phyloP scores from a whole-genome alignment of 2,329 filamentous ascomycete species.

The Xylariaceae sp. region DNA sequence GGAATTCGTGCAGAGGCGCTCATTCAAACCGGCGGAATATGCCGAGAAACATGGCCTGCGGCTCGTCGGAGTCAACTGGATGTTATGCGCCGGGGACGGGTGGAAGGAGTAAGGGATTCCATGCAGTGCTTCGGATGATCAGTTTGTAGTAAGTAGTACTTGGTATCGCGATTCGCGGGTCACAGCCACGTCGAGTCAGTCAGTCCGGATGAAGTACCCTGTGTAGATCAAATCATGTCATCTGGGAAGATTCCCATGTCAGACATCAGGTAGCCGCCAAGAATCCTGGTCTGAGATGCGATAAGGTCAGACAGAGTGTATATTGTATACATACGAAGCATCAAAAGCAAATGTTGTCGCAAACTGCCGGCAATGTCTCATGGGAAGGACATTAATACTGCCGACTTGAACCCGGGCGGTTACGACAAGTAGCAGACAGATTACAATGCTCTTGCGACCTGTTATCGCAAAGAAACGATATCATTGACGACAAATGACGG shows the following conservation, averaged over 20 bases:
- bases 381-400: neutral
- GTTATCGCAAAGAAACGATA: no score
- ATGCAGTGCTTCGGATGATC: neutral
- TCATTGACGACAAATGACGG: no score
- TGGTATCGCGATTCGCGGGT: no score
- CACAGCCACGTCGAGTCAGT: no score
- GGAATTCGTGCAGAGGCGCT: slow-evolving; percentile 41
- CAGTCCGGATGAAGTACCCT: neutral
- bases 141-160: neutral
- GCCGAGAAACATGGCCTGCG: slow-evolving; percentile 35
- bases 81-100: slow-evolving; percentile 41
- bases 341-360: neutral
- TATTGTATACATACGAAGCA: neutral
- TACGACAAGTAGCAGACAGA: neutral
- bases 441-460: no score
- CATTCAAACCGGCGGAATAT: slow-evolving; percentile 38
- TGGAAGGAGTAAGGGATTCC: slow-evolving; percentile 31
- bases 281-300: neutral
- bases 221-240: neutral
- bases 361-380: neutral
- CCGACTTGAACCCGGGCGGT: neutral
- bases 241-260: no score
- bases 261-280: neutral
- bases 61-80: slow-evolving; percentile 42
- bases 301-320: no score